Evolutionary conservation across 345 rosid species (phyloP), one percentile per base, ranked within the genome.

Genomic region (Hypericum perforatum): DNA sequence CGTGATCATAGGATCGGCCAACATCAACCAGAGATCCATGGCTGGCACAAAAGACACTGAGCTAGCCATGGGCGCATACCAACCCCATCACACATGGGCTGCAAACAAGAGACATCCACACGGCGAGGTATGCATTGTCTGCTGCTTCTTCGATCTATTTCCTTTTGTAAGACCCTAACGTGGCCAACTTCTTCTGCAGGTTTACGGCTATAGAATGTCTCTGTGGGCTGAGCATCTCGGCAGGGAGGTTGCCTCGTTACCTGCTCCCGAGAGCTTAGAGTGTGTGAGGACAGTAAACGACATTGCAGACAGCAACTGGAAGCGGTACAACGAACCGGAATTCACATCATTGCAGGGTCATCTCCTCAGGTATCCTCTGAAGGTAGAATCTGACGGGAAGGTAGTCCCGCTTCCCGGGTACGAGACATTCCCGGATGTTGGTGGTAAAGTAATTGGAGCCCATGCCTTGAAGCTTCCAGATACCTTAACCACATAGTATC

Each of bases 11-110:
- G 97, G 97, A 71, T 89, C 97, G 16, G 97, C 97, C 22, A 89
- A 89, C 76, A 82, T 89, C 45, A 89, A 89, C 77, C 97, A 89
- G 79, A 81, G 97, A 70, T 89, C 97, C 16, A 74, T 89, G 94
- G 95, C 94, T n/a, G 97, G 97, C 7, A 71, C 95, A 3, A 89
- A 82, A 68, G 97, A 89, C 63, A 80, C 97, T 0, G 97, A 89
- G 74, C 82, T 82, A 52, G 97, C 97, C 13, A 81, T 92, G 98
- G 98, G 97, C 54, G 87, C 95, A 9, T 92, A 92, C 65, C 98
- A 92, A 67, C 98, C 95, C 22, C 77, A 78, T 72, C 70, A 84
- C 60, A 62, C 95, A 8, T 85, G 95, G 82, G 57, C 63, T 42
- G 1, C 56, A 50, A 83, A 75, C 70, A 68, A 74, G 51, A 58